Base-by-base conservation (phyloP, 2,329 filamentous ascomycete genomes). In the Dactylonectria estremocensis region DNA sequence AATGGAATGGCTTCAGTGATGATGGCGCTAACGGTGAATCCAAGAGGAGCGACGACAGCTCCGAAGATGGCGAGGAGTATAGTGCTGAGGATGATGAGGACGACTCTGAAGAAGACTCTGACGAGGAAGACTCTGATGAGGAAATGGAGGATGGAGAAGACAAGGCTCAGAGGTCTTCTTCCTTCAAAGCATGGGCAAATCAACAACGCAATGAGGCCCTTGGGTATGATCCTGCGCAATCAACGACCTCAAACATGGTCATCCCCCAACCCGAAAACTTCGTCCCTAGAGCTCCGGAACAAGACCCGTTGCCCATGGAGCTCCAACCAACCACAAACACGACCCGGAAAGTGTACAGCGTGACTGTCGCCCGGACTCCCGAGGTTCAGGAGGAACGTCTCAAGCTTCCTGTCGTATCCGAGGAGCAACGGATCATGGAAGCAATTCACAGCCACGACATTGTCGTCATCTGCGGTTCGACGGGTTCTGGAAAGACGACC, bases 341-440 rank as follows among this genome's bases (percentile, higher is more conserved):
- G 3, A 85, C 86, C 43, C 87, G 95, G 68, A 95, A 95, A 76
- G 92, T 92, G 1, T 95, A 90, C 78, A 92, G 91, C 68, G 91
- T 98, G 1, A 80, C 88, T 1, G 91, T 98, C 2, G 83, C 88
- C 45, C 89, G 96, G 64, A 83, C 88, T 0, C 83, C 90, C 5
- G 91, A 92, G 18, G 92, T 98, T 22, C 94, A 98, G 78, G 88
- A 91, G 54, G 89, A 91, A 11, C 90, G 96, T 13, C 80, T 97
- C 53, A 90, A 93, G 63, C 86, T 99, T 16, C 96, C 96, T 0
- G 93, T 99, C 1, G 94, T 98, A 2, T 93, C 93, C 2, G 95
- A 98, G 79, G 96, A 99, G 80, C 96, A 99, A 78, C 95, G 92
- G 76, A 95, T 99, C 33, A 98, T 99, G 95, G 96, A 99, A 81